A percentile compares a stretch with the other conserved stretches of the same genome.
Evolutionary conservation across 306 rosid genomes (phyloP).

Genomic region (Medicago truncatula): DNA sequence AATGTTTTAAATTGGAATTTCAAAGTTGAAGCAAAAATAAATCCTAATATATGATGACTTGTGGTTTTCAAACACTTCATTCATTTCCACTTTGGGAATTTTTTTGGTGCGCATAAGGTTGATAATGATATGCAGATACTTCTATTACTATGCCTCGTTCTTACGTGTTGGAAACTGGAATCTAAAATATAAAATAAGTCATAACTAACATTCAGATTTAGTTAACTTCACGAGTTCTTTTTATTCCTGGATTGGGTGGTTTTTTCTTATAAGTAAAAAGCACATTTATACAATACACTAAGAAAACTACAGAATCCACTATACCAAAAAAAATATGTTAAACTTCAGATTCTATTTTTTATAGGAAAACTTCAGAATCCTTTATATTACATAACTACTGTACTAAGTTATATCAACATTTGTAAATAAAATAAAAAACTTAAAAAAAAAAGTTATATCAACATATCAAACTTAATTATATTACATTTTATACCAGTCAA

Average conservation of each 20-base stretch:
- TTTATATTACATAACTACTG: no score
- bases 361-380: no score
- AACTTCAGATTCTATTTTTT: no score
- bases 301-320: no score
- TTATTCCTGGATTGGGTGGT: neutral
- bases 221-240: neutral
- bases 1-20: neutral
- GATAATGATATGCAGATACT: neutral
- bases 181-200: neutral
- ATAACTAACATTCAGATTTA: neutral
- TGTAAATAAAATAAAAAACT: no score
- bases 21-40: neutral
- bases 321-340: no score
- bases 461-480: neutral
- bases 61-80: constrained; percentile 4
- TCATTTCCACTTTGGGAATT: neutral
- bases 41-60: neutral
- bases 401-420: no score
- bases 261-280: neutral
- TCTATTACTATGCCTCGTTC: neutral
- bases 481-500: neutral
- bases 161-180: neutral
- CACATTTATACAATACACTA: neutral
- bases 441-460: no score
- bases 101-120: neutral